Base-by-base conservation (phyloP, 2,329 filamentous ascomycete species). In the Cladosporium colombiae region DNA sequence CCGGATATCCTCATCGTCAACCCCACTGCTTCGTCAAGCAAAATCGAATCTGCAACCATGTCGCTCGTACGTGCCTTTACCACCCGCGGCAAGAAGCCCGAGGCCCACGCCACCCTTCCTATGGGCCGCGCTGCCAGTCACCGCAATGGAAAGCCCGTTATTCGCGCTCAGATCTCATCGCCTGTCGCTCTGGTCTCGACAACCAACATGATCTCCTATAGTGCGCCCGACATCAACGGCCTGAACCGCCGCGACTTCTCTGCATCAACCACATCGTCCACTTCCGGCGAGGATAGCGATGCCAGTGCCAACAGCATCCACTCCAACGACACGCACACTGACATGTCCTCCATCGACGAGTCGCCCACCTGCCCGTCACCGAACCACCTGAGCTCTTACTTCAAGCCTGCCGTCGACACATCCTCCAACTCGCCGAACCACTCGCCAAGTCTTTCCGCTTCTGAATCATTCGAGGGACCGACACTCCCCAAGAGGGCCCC, bases 141-240 rank as follows among this genome's bases (percentile, higher is more conserved):
- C 76, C 82, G 78, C 67, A 75, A 70, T 71, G 76, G 74, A 70
- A 69, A 79, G 75, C 78, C 83, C 74, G 78, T 83, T 63, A 81
- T 88, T 70, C 86, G 89, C 66, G 78, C 84, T 76, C 89, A 93
- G 81, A 99, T 99, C 76, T 99, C 95, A 1, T 87, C 85, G 3
- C 95, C 95, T 0, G 85, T 97, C 62, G 89, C 93, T 78, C 85
- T 99, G 69, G 83, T 97, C 58, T 96, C 95, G 67, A 97, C 94
- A 5, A 98, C 95, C 72, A 99, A 98, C 79, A 92, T 96, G 86
- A 89, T 97, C 64, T 93, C 92, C 8, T 97, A 97, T 84, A 94
- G 94, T 75, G 93, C 95, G 11, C 94, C 94, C 60, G 91, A 97
- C 75, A 88, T 97, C 65, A 67, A 68, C 49, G 75, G 75, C 55